Evolutionary conservation across 2,329 filamentous ascomycete genomes (phyloP).

Genomic region (Pezicula carpinea): DNA sequence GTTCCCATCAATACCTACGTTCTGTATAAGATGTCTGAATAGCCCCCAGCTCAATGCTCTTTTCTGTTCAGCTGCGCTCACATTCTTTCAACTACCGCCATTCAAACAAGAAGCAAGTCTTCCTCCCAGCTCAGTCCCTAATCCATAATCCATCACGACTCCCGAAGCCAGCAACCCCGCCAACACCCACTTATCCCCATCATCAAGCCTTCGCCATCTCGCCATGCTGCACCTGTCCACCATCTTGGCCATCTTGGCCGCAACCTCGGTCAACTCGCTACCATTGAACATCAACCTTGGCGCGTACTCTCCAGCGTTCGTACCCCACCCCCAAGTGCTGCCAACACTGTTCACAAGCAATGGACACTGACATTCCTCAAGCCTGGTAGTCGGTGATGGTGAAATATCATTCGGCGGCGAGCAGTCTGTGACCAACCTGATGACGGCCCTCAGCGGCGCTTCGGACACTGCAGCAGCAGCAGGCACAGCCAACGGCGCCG

Average conservation of each 20-base stretch:
- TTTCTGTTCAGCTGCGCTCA: conserved; percentile 22
- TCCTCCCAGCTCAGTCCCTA: conserved; percentile 7
- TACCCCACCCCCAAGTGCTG: neutral
- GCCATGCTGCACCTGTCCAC: conserved; percentile 17
- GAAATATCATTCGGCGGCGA: conserved; percentile 43
- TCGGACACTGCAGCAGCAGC: conserved; percentile 21
- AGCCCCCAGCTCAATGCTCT: conserved; percentile 1
- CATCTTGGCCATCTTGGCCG: conserved; percentile 13
- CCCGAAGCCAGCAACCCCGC: conserved; percentile 1
- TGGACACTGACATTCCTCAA: neutral
- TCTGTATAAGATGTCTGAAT: neutral
- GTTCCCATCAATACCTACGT: neutral
- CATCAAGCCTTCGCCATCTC: conserved; percentile 2
- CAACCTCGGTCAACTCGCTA: conserved; percentile 30
- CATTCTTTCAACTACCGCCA: conserved; percentile 17
- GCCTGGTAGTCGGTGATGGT: conserved; percentile 48
- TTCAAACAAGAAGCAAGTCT: conserved; percentile 18
- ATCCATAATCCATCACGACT: conserved; percentile 9
- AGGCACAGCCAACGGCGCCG: neutral
- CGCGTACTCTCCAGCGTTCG: conserved; percentile 41
- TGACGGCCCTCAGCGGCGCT: conserved; percentile 40
- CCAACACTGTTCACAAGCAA: neutral
- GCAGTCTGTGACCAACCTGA: conserved; percentile 35
- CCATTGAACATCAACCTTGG: conserved; percentile 49
- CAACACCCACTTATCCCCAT: neutral